These are phyloP conservation scores for Penicillium hesseltinei DNA, from an alignment of 2,329 filamentous ascomycete genomes.

Conservation along the genomic window DNA sequence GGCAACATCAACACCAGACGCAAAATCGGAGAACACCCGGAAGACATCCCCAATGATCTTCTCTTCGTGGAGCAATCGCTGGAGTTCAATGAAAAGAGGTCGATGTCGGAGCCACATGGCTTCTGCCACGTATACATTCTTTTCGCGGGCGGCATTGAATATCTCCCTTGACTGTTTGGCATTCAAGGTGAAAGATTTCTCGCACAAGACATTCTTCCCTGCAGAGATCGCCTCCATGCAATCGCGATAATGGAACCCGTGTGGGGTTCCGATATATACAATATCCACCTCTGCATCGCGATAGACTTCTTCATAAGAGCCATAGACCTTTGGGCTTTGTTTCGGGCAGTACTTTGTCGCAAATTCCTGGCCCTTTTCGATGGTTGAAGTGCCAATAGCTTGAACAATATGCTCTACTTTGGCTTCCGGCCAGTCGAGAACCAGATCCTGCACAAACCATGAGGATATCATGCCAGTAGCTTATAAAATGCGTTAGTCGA, in stretches of 20 bases:
- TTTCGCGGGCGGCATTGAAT: conserved; percentile 39
- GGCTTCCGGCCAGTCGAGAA: not conserved
- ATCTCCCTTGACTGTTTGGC: conserved; percentile 43
- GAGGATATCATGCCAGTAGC: conserved; percentile 1
- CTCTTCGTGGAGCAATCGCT: too few species aligned
- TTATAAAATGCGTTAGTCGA: not conserved
- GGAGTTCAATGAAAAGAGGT: too few species aligned
- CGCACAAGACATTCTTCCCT: conserved; percentile 32
- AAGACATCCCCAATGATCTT: too few species aligned
- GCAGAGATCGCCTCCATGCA: conserved; percentile 36
- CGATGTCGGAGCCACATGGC: conserved; percentile 18
- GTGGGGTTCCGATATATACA: conserved; percentile 44
- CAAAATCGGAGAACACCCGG: too few species aligned
- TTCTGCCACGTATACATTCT: conserved; percentile 51
- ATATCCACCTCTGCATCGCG: conserved; percentile 42
- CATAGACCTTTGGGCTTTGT: conserved; percentile 2
- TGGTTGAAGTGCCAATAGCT: not conserved
- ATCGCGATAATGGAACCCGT: conserved; percentile 46
- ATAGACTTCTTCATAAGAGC: conserved; percentile 8
- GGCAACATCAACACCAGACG: too few species aligned
- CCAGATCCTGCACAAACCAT: not conserved
- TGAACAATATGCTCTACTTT: conserved; percentile 1
- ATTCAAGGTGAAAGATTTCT: conserved; percentile 33
- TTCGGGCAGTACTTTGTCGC: not conserved
- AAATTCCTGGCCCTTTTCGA: not conserved